phyloP scores from a whole-genome alignment of 371 early-diverging fungal genomes.

The Syncephalis plumigaleata region DNA sequence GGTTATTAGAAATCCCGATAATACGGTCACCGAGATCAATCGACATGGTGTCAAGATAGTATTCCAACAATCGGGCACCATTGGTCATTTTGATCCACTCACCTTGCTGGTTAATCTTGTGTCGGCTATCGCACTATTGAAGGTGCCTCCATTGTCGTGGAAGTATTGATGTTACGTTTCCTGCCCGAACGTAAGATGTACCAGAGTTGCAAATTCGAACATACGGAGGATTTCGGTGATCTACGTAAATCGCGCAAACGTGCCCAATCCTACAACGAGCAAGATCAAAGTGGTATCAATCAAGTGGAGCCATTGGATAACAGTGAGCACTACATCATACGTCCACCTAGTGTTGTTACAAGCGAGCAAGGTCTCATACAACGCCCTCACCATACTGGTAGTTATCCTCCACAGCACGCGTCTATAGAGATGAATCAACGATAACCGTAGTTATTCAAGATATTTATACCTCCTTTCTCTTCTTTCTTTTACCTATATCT shows the following conservation, averaged over 20 bases:
- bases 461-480: no score
- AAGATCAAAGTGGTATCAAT: no score
- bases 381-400: no score
- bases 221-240: constrained; percentile 14
- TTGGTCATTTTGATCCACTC: constrained; percentile 29
- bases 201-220: constrained; percentile 18
- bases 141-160: constrained; percentile 25
- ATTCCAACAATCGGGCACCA: constrained; percentile 25
- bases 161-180: constrained; percentile 25
- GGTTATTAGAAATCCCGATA: constrained; percentile 15
- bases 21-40: constrained; percentile 18
- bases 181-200: constrained; percentile 23
- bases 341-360: no score
- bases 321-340: no score
- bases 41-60: constrained; percentile 32
- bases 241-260: background rate
- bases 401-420: no score
- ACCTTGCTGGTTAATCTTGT: constrained; percentile 26
- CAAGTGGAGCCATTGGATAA: no score
- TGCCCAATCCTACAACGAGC: no score
- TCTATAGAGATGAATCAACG: no score
- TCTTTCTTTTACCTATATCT: no score
- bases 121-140: constrained; percentile 27
- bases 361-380: no score
- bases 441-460: no score